These are phyloP conservation scores for Mortierella sp. DNA, from an alignment of 371 early-diverging fungal species.

Conservation along the genomic window DNA sequence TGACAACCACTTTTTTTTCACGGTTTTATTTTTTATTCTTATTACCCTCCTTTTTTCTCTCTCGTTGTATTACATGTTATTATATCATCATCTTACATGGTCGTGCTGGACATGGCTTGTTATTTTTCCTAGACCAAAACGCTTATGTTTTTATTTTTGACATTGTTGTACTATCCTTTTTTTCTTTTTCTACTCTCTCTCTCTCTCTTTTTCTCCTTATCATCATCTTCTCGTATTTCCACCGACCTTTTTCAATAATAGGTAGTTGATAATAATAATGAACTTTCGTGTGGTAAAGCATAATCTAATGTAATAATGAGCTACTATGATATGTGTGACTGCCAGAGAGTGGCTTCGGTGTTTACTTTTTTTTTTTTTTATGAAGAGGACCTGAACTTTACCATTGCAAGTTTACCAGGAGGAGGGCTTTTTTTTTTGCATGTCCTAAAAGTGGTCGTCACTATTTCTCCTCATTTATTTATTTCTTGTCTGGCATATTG, in stretches of 20 bases:
- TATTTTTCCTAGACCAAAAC: neutral
- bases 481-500: too few relatives aligned
- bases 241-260: too few relatives aligned
- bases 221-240: neutral
- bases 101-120: slow-evolving; percentile 18
- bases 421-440: neutral
- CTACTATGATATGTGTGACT: neutral
- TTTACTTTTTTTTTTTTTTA: slow-evolving; percentile 8
- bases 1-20: too few relatives aligned
- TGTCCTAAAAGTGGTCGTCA: too few relatives aligned
- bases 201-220: neutral
- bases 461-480: too few relatives aligned
- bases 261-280: neutral
- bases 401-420: too few relatives aligned
- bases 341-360: slow-evolving; percentile 4
- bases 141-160: neutral
- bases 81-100: neutral
- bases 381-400: too few relatives aligned
- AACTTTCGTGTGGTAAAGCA: too few relatives aligned
- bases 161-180: slow-evolving; percentile 2
- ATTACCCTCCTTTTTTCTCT: neutral
- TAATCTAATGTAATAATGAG: neutral
- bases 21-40: too few relatives aligned
- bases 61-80: neutral
- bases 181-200: neutral